phyloP scores from a whole-genome alignment of 2,329 filamentous ascomycete species.

The Trichophaea hybrida region DNA sequence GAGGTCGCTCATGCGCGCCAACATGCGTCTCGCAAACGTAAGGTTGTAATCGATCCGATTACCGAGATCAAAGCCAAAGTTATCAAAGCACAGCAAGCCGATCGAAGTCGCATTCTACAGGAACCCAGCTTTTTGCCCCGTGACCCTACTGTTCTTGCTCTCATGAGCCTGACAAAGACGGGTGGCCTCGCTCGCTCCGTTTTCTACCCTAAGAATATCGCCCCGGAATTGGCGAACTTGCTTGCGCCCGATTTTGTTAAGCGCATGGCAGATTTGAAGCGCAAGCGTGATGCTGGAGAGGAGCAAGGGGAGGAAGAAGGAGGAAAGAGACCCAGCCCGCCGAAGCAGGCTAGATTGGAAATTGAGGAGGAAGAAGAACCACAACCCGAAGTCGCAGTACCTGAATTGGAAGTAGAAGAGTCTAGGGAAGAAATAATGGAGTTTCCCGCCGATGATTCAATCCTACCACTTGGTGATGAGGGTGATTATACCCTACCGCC shows the following conservation, averaged over 20 bases:
- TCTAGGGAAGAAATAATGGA: slow-evolving; percentile 24
- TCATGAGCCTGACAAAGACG: slow-evolving; percentile 83
- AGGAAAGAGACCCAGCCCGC: slow-evolving; percentile 4
- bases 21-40: slow-evolving; percentile 52
- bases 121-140: slow-evolving; percentile 69
- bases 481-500: slow-evolving; percentile 34
- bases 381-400: slow-evolving; percentile 3
- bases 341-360: slow-evolving; percentile 26
- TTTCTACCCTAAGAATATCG: slow-evolving; percentile 27
- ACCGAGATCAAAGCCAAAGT: slow-evolving; percentile 41
- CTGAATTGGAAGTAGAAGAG: not conserved
- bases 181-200: slow-evolving; percentile 61
- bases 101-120: slow-evolving; percentile 75
- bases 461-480: slow-evolving; percentile 39
- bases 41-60: slow-evolving; percentile 67
- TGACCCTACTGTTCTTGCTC: slow-evolving; percentile 69
- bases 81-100: slow-evolving; percentile 74
- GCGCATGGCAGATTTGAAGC: slow-evolving; percentile 67
- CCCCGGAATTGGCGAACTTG: slow-evolving; percentile 75
- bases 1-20: slow-evolving; percentile 51
- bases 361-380: slow-evolving; percentile 29
- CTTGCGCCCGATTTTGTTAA: slow-evolving; percentile 73
- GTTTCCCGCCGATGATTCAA: slow-evolving; percentile 37
- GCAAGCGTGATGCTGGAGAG: slow-evolving; percentile 48
- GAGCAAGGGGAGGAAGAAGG: slow-evolving; percentile 16